A percentile compares a stretch with the other conserved stretches of the same genome.
These are phyloP conservation scores for Schizochytrium sp. DNA, from an alignment of 108 stramenopile species.

Conservation along the genomic window DNA sequence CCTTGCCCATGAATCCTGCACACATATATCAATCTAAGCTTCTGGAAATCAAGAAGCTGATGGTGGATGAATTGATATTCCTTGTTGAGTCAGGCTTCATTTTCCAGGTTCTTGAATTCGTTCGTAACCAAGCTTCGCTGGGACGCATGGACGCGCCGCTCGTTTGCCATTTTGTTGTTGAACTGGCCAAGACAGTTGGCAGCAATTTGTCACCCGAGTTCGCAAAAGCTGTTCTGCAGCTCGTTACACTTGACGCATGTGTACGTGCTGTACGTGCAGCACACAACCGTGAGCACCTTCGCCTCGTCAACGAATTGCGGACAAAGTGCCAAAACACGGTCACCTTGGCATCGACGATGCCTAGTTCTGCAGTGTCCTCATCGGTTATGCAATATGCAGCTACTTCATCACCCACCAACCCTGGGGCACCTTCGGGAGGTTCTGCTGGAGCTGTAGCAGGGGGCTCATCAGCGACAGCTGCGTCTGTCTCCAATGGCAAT, in stretches of 20 bases:
- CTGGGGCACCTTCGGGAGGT: background rate
- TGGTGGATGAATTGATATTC: conserved; percentile 42
- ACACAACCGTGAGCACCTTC: conserved; percentile 2
- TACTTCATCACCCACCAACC: background rate
- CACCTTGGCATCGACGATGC: conserved; percentile 1
- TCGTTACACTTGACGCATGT: conserved; percentile 11
- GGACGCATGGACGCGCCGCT: conserved; percentile 29
- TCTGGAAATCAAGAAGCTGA: conserved; percentile 35
- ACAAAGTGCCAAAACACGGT: conserved; percentile 18
- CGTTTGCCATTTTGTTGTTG: conserved; percentile 28
- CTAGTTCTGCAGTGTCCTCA: background rate
- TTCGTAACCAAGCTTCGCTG: conserved; percentile 1
- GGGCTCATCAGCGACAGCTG: background rate
- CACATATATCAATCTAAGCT: conserved; percentile 46
- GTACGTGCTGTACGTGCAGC: background rate
- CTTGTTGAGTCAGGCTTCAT: conserved; percentile 34
- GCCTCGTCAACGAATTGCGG: conserved; percentile 31
- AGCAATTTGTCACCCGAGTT: conserved; percentile 44
- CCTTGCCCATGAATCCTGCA: background rate
- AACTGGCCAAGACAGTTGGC: conserved; percentile 19
- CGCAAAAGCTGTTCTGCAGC: conserved; percentile 35
- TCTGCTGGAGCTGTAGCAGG: background rate
- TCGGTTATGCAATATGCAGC: conserved; percentile 24
- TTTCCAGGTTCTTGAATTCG: conserved; percentile 55
- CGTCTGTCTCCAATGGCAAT: background rate